These are phyloP conservation scores for Penicillium sp. DNA, from an alignment of 2,329 filamentous ascomycete genomes.

Conservation along the genomic window DNA sequence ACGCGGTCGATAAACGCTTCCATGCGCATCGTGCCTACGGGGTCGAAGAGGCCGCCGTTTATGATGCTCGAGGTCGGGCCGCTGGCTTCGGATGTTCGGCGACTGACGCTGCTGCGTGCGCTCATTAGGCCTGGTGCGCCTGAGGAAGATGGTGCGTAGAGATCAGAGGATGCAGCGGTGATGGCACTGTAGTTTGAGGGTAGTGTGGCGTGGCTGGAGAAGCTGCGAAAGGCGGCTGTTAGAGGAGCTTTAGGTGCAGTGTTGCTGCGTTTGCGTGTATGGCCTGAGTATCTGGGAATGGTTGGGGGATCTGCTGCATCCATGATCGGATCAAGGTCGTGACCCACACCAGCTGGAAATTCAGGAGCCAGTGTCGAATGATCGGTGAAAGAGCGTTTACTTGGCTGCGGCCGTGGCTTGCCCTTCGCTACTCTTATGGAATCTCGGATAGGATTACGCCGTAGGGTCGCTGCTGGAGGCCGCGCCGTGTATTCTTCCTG, in stretches of 20 bases:
- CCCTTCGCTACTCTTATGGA: conserved; percentile 87
- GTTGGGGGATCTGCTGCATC: conserved; percentile 49
- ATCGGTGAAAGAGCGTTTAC: conserved; percentile 38
- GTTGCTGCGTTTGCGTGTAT: conserved; percentile 84
- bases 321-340: conserved; percentile 31
- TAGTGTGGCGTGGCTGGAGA: conserved; percentile 52
- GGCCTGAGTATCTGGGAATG: conserved; percentile 53
- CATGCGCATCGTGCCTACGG: conserved; percentile 89
- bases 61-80: conserved; percentile 41
- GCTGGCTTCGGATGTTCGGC: conserved; percentile 51
- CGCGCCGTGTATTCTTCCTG: conserved; percentile 34
- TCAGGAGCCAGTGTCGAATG: conserved; percentile 33
- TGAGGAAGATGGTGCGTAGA: conserved; percentile 40
- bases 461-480: conserved; percentile 47
- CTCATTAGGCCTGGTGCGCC: conserved; percentile 34
- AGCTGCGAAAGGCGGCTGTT: conserved; percentile 71
- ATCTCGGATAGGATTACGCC: conserved; percentile 68
- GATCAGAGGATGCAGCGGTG: conserved; percentile 60
- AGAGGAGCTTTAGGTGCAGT: conserved; percentile 69
- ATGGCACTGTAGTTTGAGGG: conserved; percentile 49
- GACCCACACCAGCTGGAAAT: conserved; percentile 22
- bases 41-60: conserved; percentile 69
- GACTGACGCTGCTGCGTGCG: conserved; percentile 29
- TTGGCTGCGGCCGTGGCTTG: conserved; percentile 46
- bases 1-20: conserved; percentile 79